phyloP scores from a whole-genome alignment of 495 filamentous ascomycete species.

The Neurospora sp. region DNA sequence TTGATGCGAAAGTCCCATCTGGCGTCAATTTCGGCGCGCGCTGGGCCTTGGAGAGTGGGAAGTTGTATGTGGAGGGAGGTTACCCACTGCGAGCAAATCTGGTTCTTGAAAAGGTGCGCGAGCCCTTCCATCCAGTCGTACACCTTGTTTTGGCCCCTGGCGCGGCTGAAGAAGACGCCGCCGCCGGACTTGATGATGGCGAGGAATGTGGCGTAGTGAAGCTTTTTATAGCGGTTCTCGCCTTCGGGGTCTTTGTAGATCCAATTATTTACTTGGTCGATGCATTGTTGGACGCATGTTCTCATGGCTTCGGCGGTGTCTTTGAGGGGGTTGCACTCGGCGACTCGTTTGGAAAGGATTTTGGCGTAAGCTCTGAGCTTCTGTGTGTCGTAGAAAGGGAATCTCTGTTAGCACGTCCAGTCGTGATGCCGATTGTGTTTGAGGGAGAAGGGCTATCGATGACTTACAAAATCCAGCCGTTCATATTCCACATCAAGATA shows the following conservation, averaged over 20 bases:
- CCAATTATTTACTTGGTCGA: conserved; percentile 5
- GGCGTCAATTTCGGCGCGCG: not conserved
- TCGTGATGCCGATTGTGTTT: not conserved
- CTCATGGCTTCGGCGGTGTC: not conserved
- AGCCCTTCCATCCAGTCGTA: conserved; percentile 17
- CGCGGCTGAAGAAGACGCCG: conserved; percentile 6
- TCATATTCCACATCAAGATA: not conserved
- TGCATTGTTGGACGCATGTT: not conserved
- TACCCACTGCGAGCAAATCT: conserved; percentile 3
- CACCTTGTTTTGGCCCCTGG: not conserved
- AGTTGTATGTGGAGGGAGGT: not conserved
- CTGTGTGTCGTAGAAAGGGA: not conserved
- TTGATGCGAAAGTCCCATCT: not conserved
- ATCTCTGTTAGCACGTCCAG: not conserved
- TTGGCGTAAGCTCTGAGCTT: not conserved
- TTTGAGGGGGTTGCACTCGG: not conserved
- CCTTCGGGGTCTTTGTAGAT: conserved; percentile 7
- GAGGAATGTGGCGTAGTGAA: conserved; percentile 7
- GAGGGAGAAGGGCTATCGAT: no score
- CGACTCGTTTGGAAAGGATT: not conserved
- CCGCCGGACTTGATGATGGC: conserved; percentile 10
- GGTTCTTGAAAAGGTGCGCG: not conserved
- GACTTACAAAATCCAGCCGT: no score
- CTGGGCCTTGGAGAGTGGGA: not conserved
- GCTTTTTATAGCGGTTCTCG: not conserved